Conservation (phyloP, 2,329 filamentous ascomycete species). For the Fusarium sterilihyphosum region DNA sequence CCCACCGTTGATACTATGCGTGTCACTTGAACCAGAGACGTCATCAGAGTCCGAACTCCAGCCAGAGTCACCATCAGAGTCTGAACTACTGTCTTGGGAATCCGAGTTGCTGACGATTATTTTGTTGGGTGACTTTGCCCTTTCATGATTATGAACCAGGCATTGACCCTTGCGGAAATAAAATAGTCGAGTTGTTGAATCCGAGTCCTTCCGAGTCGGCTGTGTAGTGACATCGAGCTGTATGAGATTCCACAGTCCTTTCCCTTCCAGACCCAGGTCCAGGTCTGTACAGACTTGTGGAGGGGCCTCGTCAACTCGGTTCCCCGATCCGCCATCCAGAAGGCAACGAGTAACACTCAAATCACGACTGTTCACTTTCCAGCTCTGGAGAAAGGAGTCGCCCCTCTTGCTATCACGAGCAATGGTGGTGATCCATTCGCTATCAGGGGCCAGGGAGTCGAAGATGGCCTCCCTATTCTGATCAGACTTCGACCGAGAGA, state of each 20-base stretch:
- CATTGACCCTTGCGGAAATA: not conserved
- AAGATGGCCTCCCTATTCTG: not conserved
- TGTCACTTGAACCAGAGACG: not conserved
- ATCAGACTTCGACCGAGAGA: not conserved
- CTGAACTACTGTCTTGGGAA: not conserved
- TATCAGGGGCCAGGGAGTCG: not conserved
- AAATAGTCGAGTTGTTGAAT: not conserved
- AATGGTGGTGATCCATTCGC: not conserved
- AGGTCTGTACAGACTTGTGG: not conserved
- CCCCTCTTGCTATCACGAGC: not conserved
- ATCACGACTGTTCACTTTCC: not conserved
- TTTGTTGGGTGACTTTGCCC: too few species aligned
- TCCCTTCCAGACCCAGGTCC: not conserved
- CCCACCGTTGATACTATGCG: rapidly evolving
- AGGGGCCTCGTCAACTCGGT: not conserved
- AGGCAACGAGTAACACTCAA: not conserved
- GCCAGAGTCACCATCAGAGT: not conserved
- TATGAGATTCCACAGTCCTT: not conserved
- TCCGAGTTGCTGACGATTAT: not conserved
- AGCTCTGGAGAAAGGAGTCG: not conserved
- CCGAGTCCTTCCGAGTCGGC: not conserved
- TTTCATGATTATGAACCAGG: not conserved
- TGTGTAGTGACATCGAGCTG: not conserved
- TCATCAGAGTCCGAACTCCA: not conserved
- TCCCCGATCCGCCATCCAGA: rapidly evolving